Conservation (phyloP, 345 rosid genomes). For the Cochlearia excelsa region DNA sequence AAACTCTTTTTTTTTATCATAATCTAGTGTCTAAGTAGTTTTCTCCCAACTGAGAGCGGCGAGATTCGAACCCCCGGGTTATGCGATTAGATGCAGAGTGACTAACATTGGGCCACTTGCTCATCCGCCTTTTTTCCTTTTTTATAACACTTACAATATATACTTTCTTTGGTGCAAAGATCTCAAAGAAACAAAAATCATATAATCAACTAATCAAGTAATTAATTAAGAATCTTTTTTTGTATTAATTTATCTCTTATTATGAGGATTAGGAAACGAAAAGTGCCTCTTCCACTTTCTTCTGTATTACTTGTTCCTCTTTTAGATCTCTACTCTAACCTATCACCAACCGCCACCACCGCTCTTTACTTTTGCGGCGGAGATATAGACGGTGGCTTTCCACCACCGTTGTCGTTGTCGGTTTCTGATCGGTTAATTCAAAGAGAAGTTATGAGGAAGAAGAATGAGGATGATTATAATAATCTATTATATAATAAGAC, state of each 20-base stretch:
- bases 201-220: not conserved
- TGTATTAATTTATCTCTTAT: not conserved
- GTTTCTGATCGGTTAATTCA: constrained; percentile 42
- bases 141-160: constrained; percentile 18
- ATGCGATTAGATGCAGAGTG: too few species aligned
- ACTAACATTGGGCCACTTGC: too few species aligned
- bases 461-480: constrained; percentile 17
- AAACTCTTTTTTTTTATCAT: constrained; percentile 3
- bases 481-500: too few species aligned
- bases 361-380: constrained; percentile 44
- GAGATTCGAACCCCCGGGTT: too few species aligned
- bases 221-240: constrained; percentile 22
- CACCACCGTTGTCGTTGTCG: constrained; percentile 34
- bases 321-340: constrained; percentile 69
- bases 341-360: constrained; percentile 40
- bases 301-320: constrained; percentile 72
- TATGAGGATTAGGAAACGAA: constrained; percentile 97
- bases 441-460: constrained; percentile 17
- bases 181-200: not conserved
- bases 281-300: constrained; percentile 67
- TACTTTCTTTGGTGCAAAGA: constrained; percentile 33
- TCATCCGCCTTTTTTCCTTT: not conserved
- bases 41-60: too few species aligned
- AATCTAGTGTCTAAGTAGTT: too few species aligned
- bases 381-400: constrained; percentile 30